Conservation (phyloP, 2,329 filamentous ascomycete genomes). For the Hirsutella rhossiliensis region DNA sequence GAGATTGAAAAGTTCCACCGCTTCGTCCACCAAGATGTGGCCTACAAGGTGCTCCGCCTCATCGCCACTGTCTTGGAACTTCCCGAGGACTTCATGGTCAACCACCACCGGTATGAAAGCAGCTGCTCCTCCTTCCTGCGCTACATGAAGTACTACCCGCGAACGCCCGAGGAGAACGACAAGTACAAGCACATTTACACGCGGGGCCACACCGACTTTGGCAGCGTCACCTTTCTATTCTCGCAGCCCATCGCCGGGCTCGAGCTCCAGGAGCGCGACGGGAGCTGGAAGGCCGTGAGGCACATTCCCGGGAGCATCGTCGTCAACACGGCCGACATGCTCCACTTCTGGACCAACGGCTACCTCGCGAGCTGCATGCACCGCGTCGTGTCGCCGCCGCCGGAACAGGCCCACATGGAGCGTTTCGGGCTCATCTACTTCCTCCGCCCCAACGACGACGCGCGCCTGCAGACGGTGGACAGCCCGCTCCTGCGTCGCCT, state of each 20-base stretch:
- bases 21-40: slow-evolving; percentile 21
- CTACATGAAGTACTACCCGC: slow-evolving; percentile 45
- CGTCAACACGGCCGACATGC: slow-evolving; percentile 37
- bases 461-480: slow-evolving; percentile 17
- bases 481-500: slow-evolving; percentile 20
- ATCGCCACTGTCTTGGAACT: slow-evolving; percentile 42
- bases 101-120: slow-evolving; percentile 40
- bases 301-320: slow-evolving; percentile 37
- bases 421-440: slow-evolving; percentile 35
- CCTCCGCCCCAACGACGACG: slow-evolving; percentile 21
- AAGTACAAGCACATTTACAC: slow-evolving; percentile 22
- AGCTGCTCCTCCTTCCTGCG: slow-evolving; percentile 43
- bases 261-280: slow-evolving; percentile 32
- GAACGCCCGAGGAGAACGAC: slow-evolving; percentile 30
- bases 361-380: slow-evolving; percentile 32
- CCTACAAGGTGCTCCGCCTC: slow-evolving; percentile 19
- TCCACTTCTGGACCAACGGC: slow-evolving; percentile 34
- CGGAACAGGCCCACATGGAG: slow-evolving; percentile 30
- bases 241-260: slow-evolving; percentile 43
- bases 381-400: slow-evolving; percentile 28
- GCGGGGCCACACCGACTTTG: slow-evolving; percentile 40
- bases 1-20: slow-evolving; percentile 23
- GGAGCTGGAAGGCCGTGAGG: slow-evolving; percentile 36
- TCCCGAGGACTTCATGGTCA: slow-evolving; percentile 40
- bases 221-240: slow-evolving; percentile 43